Evolutionary conservation across 148 eudicot genomes (phyloP).

Genomic region (Fagopyrum tataricum): DNA sequence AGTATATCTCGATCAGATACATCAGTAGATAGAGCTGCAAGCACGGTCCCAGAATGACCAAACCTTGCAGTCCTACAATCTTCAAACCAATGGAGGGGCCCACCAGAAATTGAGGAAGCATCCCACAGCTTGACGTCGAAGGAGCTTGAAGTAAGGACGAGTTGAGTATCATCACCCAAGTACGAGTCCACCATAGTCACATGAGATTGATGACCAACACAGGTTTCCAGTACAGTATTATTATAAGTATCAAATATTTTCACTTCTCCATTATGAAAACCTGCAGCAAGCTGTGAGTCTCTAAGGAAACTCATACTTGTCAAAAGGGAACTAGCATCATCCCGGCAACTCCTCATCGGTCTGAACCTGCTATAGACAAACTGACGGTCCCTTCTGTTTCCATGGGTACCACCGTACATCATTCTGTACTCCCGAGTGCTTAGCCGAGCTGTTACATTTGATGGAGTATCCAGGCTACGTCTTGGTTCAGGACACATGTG

Average conservation of each 20-base stretch:
- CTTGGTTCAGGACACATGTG: slow-evolving; percentile 92
- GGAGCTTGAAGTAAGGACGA: slow-evolving; percentile 75
- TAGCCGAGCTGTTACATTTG: slow-evolving; percentile 86
- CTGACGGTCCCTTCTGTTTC: slow-evolving; percentile 84
- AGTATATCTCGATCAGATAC: slow-evolving; percentile 58
- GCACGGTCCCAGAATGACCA: slow-evolving; percentile 54
- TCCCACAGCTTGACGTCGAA: slow-evolving; percentile 90
- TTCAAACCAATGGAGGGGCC: slow-evolving; percentile 85
- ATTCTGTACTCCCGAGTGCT: slow-evolving; percentile 80
- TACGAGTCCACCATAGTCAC: slow-evolving; percentile 61
- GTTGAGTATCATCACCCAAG: slow-evolving; percentile 46
- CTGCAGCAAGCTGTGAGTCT: slow-evolving; percentile 84
- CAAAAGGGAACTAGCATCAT: slow-evolving; percentile 59
- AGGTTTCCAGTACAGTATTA: slow-evolving; percentile 66
- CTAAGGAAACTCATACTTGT: slow-evolving; percentile 82
- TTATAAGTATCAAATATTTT: slow-evolving; percentile 74
- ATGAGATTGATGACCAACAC: slow-evolving; percentile 57
- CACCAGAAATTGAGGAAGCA: slow-evolving; percentile 62
- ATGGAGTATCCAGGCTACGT: slow-evolving; percentile 86
- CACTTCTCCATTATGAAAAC: slow-evolving; percentile 85
- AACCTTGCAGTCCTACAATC: slow-evolving; percentile 68
- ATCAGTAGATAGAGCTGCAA: slow-evolving; percentile 79
- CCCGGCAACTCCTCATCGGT: slow-evolving; percentile 89
- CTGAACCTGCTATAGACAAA: slow-evolving; percentile 90
- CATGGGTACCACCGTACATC: slow-evolving; percentile 79